Evolutionary conservation across 2,329 filamentous ascomycete genomes (phyloP).

Genomic region (Knufia petricola): DNA sequence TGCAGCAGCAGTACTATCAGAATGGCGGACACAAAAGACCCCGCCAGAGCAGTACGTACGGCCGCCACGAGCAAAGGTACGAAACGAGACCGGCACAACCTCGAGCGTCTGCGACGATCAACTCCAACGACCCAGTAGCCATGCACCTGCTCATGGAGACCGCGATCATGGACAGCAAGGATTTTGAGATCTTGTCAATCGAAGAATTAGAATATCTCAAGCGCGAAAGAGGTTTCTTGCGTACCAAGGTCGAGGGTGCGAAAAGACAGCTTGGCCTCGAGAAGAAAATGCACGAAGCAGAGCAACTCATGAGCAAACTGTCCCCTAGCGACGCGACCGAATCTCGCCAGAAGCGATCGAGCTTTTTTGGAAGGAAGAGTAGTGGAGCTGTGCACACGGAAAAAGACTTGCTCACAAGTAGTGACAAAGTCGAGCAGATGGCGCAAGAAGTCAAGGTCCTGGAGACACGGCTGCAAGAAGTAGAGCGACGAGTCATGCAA

Average conservation of each 20-base stretch:
- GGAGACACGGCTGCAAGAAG: constrained; percentile 65
- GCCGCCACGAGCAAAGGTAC: constrained; percentile 4
- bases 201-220: constrained; percentile 89
- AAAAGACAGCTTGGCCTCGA: constrained; percentile 79
- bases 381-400: constrained; percentile 44
- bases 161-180: constrained; percentile 76
- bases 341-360: constrained; percentile 38
- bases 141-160: constrained; percentile 91
- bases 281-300: constrained; percentile 88
- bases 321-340: constrained; percentile 54
- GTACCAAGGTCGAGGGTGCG: constrained; percentile 69
- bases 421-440: constrained; percentile 76
- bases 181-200: constrained; percentile 76
- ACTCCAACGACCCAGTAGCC: constrained; percentile 54
- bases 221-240: constrained; percentile 66
- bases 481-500: constrained; percentile 67
- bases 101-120: constrained; percentile 20
- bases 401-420: constrained; percentile 62
- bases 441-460: constrained; percentile 69
- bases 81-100: not conserved
- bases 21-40: not conserved
- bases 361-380: constrained; percentile 38
- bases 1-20: constrained; percentile 5
- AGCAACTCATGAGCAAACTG: constrained; percentile 72
- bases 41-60: constrained; percentile 2